phyloP scores from a whole-genome alignment of 2,329 filamentous ascomycete genomes.

The Pseudofabraea citricarpa region DNA sequence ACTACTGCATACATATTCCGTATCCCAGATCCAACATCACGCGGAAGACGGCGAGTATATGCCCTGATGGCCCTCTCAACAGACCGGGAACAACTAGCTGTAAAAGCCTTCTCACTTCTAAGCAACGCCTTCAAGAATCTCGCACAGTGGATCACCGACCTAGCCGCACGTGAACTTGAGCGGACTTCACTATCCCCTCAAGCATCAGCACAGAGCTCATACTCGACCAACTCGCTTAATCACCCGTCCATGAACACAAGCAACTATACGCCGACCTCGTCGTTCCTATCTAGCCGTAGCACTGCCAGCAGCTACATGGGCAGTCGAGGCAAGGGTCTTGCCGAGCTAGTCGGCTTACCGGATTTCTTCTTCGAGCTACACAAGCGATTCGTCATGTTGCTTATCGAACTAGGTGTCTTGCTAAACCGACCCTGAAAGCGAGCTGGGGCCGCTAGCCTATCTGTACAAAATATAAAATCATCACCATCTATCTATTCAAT shows the following conservation, averaged over 20 bases:
- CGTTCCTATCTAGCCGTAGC: constrained; percentile 23
- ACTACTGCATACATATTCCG: constrained; percentile 69
- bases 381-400: constrained; percentile 55
- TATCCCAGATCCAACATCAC: constrained; percentile 62
- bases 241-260: constrained; percentile 6
- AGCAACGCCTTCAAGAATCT: constrained; percentile 59
- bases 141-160: constrained; percentile 59
- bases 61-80: constrained; percentile 62
- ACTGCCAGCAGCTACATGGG: constrained; percentile 6
- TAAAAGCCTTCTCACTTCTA: constrained; percentile 61
- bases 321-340: constrained; percentile 41
- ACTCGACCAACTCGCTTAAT: neutral
- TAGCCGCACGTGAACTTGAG: constrained; percentile 60
- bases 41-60: constrained; percentile 65
- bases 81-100: constrained; percentile 58
- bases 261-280: constrained; percentile 13
- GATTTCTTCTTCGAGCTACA: constrained; percentile 67
- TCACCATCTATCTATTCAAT: no score
- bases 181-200: constrained; percentile 19
- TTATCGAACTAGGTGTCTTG: constrained; percentile 40
- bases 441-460: no score
- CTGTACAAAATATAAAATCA: no score
- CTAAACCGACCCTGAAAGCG: constrained; percentile 1
- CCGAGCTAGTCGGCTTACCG: constrained; percentile 60
- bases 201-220: neutral